Evolutionary conservation across 768 basidiomycete species (phyloP).

Genomic region (Tylopilus rubrobrunneus): DNA sequence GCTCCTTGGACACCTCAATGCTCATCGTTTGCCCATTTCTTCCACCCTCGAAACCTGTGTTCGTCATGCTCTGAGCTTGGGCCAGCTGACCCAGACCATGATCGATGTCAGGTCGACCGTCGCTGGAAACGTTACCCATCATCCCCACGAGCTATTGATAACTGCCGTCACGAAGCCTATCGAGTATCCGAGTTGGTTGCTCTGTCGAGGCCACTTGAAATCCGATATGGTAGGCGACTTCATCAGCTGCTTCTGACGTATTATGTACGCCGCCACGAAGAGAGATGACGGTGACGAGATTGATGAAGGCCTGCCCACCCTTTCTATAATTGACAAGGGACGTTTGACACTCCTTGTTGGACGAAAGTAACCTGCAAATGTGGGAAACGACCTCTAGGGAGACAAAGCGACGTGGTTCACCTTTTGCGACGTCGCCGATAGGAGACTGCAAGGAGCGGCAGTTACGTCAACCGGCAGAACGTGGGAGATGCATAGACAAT

Average conservation of each 20-base stretch:
- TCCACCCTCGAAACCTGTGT: conserved; percentile 20
- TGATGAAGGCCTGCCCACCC: conserved; percentile 81
- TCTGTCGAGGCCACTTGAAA: conserved; percentile 93
- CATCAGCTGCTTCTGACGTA: conserved; percentile 52
- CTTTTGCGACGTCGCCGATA: conserved; percentile 47
- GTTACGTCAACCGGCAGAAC: conserved; percentile 79
- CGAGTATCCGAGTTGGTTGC: conserved; percentile 80
- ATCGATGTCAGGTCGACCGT: neutral
- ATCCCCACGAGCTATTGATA: conserved; percentile 46
- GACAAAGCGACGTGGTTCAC: conserved; percentile 54
- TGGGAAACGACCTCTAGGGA: conserved; percentile 63
- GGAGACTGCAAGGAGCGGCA: conserved; percentile 91
- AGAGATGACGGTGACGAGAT: conserved; percentile 89
- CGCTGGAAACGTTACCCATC: neutral
- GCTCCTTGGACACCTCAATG: conserved; percentile 46
- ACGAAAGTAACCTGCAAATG: conserved; percentile 60
- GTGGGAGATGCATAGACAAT: conserved; percentile 89
- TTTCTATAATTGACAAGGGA: conserved; percentile 86
- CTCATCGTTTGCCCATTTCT: conserved; percentile 26
- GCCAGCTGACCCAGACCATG: conserved; percentile 10
- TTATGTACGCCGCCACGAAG: conserved; percentile 57
- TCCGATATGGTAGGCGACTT: conserved; percentile 84
- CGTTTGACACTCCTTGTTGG: conserved; percentile 86
- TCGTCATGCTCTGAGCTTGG: conserved; percentile 19
- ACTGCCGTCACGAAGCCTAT: conserved; percentile 73